These are phyloP conservation scores for Asterochloris sp. DNA, from an alignment of 139 green algal genomes.

Conservation along the genomic window DNA sequence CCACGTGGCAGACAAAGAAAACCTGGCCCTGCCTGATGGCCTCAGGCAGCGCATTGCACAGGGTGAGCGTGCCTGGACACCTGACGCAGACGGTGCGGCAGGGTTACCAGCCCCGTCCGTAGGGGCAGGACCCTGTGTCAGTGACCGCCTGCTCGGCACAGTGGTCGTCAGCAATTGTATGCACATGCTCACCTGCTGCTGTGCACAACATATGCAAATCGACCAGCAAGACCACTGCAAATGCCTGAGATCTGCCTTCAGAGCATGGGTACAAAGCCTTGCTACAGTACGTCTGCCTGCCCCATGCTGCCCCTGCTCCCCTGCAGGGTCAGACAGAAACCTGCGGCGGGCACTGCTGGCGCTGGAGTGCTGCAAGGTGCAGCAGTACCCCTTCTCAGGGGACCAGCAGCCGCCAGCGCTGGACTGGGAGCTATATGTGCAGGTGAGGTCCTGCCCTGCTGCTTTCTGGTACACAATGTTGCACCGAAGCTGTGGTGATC, in stretches of 20 bases:
- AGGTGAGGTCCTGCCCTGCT: conserved; percentile 25
- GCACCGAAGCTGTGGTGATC: no score
- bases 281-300: not conserved
- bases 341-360: conserved; percentile 85
- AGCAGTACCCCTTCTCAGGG: conserved; percentile 60
- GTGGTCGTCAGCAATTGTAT: no score
- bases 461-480: no score
- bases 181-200: no score
- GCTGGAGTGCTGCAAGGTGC: conserved; percentile 77
- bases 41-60: conserved; percentile 64
- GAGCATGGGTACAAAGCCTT: not conserved
- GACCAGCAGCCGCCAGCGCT: conserved; percentile 53
- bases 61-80: not conserved
- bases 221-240: no score
- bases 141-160: not conserved
- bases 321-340: conserved; percentile 61
- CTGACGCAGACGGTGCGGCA: not conserved
- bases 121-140: not conserved
- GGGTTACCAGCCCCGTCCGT: not conserved
- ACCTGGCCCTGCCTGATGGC: conserved; percentile 55
- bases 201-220: not conserved
- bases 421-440: conserved; percentile 96
- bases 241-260: not conserved
- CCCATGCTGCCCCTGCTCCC: no score
- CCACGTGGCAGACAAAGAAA: conserved; percentile 72